A percentile compares a stretch with the other conserved stretches of the same genome.
Evolutionary conservation across 495 filamentous ascomycete genomes (phyloP).

Genomic region (Patellaria atrata): DNA sequence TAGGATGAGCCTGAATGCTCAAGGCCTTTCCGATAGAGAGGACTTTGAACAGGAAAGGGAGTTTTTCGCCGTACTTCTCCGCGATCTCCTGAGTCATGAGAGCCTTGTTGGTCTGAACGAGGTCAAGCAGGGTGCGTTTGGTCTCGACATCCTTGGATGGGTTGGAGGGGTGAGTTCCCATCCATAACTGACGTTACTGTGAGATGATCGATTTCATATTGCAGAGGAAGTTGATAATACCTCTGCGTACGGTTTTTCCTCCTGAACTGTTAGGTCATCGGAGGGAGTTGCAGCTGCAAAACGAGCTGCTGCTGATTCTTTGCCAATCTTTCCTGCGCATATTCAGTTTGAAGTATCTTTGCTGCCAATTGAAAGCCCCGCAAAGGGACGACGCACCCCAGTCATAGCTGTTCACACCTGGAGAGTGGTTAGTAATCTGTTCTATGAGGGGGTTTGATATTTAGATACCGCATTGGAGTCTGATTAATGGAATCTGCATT

Average conservation of each 20-base stretch:
- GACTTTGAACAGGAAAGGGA: slow-evolving; percentile 97
- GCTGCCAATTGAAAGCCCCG: slow-evolving; percentile 2
- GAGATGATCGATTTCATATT: not conserved
- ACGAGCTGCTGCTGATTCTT: slow-evolving; percentile 57
- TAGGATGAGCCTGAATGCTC: slow-evolving; percentile 93
- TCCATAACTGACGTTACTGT: slow-evolving; percentile 59
- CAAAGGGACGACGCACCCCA: slow-evolving; percentile 49
- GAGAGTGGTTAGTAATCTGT: slow-evolving; percentile 2
- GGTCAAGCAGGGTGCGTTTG: slow-evolving; percentile 72
- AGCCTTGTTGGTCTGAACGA: slow-evolving; percentile 76
- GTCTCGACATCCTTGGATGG: slow-evolving; percentile 81
- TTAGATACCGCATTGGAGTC: slow-evolving; percentile 69
- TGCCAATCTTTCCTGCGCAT: slow-evolving; percentile 26
- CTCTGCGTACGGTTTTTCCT: slow-evolving; percentile 32
- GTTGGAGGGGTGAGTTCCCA: slow-evolving; percentile 94
- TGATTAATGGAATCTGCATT: slow-evolving; percentile 74
- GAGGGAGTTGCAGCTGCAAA: slow-evolving; percentile 21
- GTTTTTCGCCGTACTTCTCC: slow-evolving; percentile 57
- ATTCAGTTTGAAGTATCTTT: slow-evolving; percentile 12
- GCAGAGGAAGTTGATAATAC: slow-evolving; percentile 8
- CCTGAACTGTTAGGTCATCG: slow-evolving; percentile 24
- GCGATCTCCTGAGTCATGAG: slow-evolving; percentile 59
- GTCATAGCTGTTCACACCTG: slow-evolving; percentile 92
- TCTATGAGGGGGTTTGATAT: not conserved
- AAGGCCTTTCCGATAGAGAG: slow-evolving; percentile 86